Base-by-base conservation (phyloP, 805 yeast genomes). In the Saccharomycopsis microspora region DNA sequence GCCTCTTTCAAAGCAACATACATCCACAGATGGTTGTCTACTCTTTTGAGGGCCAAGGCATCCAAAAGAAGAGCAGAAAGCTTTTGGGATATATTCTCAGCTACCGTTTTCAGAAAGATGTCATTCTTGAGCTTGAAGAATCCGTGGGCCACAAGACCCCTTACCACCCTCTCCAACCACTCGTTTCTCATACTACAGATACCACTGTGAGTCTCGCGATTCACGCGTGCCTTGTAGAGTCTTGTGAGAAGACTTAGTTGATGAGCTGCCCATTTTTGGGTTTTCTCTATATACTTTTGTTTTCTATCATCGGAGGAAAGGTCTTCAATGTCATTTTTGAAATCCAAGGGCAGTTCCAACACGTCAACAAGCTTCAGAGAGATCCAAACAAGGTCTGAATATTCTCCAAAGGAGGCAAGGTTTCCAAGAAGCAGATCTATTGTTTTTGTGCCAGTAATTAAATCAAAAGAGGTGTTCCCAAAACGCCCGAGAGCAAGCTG, bases 381-480 rank as follows among this genome's bases (percentile, higher is more conserved):
- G 5, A 57, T 31, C 6, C 47, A 46, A 5, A 42, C 35, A 4
- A 55, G 42, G 3, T 52, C 46, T 38, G 59, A 61, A 28, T 42
- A 46, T 29, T 48, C 47, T 4, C 55, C 51, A 10, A 47, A 48
- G 27, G 55, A 42, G 1, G 51, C 49, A 37, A 47, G 39, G 33
- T 46, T 54, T 3, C 57, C 43, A 5, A 78, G 54, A 6, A 79
- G 57, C 9, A 59, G 61, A 39, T 76, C 78, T 8, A 76, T 65
- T 0, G 86, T 75, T 59, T 82, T 86, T 1, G 89, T 66, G 57
- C 83, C 87, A 1, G 95, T 82, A 32, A 84, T 60, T 51, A 73
- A 70, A 62, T 89, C 97, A 62, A 89, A 88, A 51, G 78, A 78
- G 57, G 84, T 68, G 38, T 76, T 72, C 4, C 85, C 85, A 31